These are phyloP conservation scores for Ophiorrhiza pumila DNA, from an alignment of 257 asterid species.

Conservation along the genomic window DNA sequence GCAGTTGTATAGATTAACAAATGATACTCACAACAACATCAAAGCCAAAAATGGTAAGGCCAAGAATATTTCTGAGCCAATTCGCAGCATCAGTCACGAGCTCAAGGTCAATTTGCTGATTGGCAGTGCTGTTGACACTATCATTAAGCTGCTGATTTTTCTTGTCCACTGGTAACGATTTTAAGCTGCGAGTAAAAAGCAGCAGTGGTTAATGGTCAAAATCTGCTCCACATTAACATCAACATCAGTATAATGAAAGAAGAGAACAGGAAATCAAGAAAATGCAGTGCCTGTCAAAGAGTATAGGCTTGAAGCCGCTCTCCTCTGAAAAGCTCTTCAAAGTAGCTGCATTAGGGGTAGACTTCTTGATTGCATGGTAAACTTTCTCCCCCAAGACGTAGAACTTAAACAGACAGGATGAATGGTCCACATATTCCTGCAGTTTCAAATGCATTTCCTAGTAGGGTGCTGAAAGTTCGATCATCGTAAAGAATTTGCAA, in stretches of 20 bases:
- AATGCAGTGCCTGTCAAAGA: slow-evolving; percentile 70
- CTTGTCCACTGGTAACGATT: slow-evolving; percentile 69
- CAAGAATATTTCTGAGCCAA: slow-evolving; percentile 64
- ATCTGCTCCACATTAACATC: slow-evolving; percentile 7
- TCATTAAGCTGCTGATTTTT: slow-evolving; percentile 31
- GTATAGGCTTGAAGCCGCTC: slow-evolving; percentile 58
- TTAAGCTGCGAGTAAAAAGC: slow-evolving; percentile 53
- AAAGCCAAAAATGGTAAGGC: slow-evolving; percentile 83
- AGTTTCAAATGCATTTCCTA: slow-evolving; percentile 12
- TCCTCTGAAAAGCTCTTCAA: slow-evolving; percentile 53
- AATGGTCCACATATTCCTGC: slow-evolving; percentile 97
- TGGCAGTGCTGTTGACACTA: no score
- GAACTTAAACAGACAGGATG: slow-evolving; percentile 79
- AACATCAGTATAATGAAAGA: not conserved
- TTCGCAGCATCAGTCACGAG: slow-evolving; percentile 69
- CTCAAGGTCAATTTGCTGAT: slow-evolving; percentile 55
- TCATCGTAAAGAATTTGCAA: not conserved
- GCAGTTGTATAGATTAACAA: slow-evolving; percentile 2
- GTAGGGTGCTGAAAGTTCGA: not conserved
- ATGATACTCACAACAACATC: slow-evolving; percentile 78
- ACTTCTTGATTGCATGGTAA: slow-evolving; percentile 76
- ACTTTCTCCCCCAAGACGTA: slow-evolving; percentile 79
- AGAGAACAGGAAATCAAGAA: slow-evolving; percentile 18
- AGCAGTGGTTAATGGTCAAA: slow-evolving; percentile 11
- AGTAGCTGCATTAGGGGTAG: slow-evolving; percentile 77